Conservation (phyloP, 2,329 filamentous ascomycete species). For the Colletotrichum coccodes region DNA sequence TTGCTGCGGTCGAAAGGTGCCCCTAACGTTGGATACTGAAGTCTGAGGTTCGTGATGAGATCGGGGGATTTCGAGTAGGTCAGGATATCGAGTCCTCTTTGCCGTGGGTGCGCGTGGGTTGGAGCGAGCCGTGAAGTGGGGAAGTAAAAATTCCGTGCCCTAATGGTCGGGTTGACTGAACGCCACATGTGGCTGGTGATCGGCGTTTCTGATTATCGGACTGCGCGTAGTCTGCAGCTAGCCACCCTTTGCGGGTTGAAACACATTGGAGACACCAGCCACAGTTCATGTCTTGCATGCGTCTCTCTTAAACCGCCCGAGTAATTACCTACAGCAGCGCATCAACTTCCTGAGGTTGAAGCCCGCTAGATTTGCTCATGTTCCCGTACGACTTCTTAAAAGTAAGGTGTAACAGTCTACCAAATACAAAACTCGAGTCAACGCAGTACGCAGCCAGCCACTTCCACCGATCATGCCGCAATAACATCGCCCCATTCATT, state of each 20-base stretch:
- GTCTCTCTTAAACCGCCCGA: no score
- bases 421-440: background rate
- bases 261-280: no score
- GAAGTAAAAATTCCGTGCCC: constrained; percentile 35
- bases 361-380: no score
- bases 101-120: constrained; percentile 15
- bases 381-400: background rate
- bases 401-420: background rate
- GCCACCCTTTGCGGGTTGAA: no score
- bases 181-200: background rate
- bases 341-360: no score
- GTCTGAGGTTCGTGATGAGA: constrained; percentile 14
- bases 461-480: no score
- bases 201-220: no score
- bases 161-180: constrained; percentile 25
- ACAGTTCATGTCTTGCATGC: no score
- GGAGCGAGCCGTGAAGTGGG: constrained; percentile 27
- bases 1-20: constrained; percentile 43
- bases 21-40: constrained; percentile 27
- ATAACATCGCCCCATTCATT: background rate
- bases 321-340: no score
- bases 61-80: constrained; percentile 15
- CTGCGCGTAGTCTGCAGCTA: no score
- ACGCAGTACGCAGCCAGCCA: no score
- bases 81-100: constrained; percentile 14